These are phyloP conservation scores for Sabuloglossum arenarium DNA, from an alignment of 495 filamentous ascomycete species.

Conservation along the genomic window DNA sequence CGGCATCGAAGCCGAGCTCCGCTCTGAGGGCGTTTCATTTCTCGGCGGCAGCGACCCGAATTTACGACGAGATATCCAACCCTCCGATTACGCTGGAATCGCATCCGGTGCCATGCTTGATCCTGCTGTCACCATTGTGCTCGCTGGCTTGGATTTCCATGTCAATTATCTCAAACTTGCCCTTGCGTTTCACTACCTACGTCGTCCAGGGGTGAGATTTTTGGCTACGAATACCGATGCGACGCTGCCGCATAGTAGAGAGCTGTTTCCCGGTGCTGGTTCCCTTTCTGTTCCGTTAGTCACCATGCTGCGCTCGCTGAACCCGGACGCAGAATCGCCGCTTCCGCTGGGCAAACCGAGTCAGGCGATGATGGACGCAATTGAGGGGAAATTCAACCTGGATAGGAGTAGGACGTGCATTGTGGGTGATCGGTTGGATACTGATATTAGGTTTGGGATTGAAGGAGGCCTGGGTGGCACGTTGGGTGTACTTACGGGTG, in stretches of 20 bases:
- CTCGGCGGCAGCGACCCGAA: constrained; percentile 77
- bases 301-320: constrained; percentile 43
- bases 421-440: constrained; percentile 87
- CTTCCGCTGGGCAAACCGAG: constrained; percentile 79
- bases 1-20: constrained; percentile 78
- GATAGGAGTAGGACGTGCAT: constrained; percentile 77
- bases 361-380: constrained; percentile 97
- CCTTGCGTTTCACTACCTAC: constrained; percentile 67
- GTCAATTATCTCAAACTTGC: constrained; percentile 84
- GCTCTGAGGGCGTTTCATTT: constrained; percentile 51
- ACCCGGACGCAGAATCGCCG: constrained; percentile 24
- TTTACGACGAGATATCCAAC: constrained; percentile 51
- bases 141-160: constrained; percentile 79
- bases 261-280: constrained; percentile 83
- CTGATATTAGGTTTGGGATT: constrained; percentile 88
- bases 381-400: constrained; percentile 86
- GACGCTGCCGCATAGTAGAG: constrained; percentile 57
- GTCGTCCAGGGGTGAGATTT: constrained; percentile 59
- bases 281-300: constrained; percentile 58
- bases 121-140: constrained; percentile 70
- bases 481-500: constrained; percentile 76
- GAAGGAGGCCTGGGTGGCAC: constrained; percentile 85
- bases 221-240: constrained; percentile 84
- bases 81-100: constrained; percentile 55
- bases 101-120: constrained; percentile 62